A percentile compares a stretch with the other conserved stretches of the same genome.
phyloP scores from a whole-genome alignment of 1,284 basidiomycete species.

The Boletellus sp. region DNA sequence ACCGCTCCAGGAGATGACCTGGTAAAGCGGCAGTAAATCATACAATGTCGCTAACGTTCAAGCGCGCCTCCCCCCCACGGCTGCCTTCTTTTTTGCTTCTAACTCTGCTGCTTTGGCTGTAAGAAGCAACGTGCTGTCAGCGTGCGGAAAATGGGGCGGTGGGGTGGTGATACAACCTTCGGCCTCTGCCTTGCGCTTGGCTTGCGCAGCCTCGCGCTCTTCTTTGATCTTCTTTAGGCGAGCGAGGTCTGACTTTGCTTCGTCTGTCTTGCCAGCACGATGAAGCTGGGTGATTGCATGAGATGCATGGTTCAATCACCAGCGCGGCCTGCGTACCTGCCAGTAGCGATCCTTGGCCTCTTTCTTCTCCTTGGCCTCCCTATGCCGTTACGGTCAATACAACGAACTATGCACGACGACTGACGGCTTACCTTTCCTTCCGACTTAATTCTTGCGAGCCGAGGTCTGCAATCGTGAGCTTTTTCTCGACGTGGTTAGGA shows the following conservation, averaged over 20 bases:
- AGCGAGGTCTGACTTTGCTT: slow-evolving; percentile 84
- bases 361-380: slow-evolving; percentile 87
- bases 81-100: slow-evolving; percentile 39
- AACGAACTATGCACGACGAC: background rate
- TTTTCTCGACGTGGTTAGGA: slow-evolving; percentile 66
- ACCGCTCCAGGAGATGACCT: background rate
- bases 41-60: slow-evolving; percentile 10
- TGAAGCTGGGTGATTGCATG: slow-evolving; percentile 49
- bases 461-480: slow-evolving; percentile 63
- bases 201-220: slow-evolving; percentile 81
- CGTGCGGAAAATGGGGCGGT: background rate
- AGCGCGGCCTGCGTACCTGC: slow-evolving; percentile 51
- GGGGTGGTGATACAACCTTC: slow-evolving; percentile 53
- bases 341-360: slow-evolving; percentile 82
- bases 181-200: slow-evolving; percentile 80
- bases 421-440: slow-evolving; percentile 57
- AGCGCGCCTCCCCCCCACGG: slow-evolving; percentile 28
- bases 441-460: slow-evolving; percentile 57
- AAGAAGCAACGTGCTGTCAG: background rate
- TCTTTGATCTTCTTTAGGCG: slow-evolving; percentile 83
- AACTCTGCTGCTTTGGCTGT: slow-evolving; percentile 44
- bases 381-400: slow-evolving; percentile 30
- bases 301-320: background rate
- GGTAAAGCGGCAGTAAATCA: slow-evolving; percentile 1
- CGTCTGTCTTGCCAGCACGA: slow-evolving; percentile 76